Percentiles rank a stretch among this genome's conserved stretches.
Evolutionary conservation across 371 early-diverging fungal species (phyloP).

Genomic region (Mortierella sp.): DNA sequence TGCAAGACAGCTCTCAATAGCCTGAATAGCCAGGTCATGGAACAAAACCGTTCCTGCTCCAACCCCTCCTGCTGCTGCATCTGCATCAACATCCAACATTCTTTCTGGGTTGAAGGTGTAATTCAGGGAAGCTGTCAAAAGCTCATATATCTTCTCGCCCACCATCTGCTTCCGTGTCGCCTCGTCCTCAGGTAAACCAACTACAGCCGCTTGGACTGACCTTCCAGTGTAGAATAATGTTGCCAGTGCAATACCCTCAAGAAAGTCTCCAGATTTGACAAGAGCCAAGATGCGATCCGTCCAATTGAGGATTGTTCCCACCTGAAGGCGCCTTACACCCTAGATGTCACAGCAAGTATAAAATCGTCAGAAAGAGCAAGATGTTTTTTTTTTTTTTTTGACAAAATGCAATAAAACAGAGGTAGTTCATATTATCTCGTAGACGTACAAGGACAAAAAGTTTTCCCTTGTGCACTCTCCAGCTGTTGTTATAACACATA

Average conservation of each 20-base stretch:
- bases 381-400: background rate
- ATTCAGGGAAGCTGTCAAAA: constrained; percentile 75
- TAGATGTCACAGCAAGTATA: constrained; percentile 21
- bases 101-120: constrained; percentile 73
- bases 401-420: too few relatives aligned
- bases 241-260: constrained; percentile 77
- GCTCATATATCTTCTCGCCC: constrained; percentile 75
- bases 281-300: constrained; percentile 79
- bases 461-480: constrained; percentile 77
- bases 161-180: constrained; percentile 68
- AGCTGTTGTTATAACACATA: constrained; percentile 79
- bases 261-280: constrained; percentile 78
- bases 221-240: constrained; percentile 76
- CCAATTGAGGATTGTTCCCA: constrained; percentile 82
- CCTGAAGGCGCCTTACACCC: constrained; percentile 74
- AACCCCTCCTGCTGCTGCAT: constrained; percentile 54
- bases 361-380: background rate
- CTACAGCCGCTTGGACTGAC: constrained; percentile 71
- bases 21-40: constrained; percentile 68
- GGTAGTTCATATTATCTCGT: background rate
- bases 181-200: constrained; percentile 80
- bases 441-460: constrained; percentile 74
- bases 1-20: constrained; percentile 77
- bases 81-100: constrained; percentile 60
- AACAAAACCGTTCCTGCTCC: constrained; percentile 64